A percentile compares a stretch with the other conserved stretches of the same genome.
phyloP scores from a whole-genome alignment of 805 yeast genomes.

The Nakazawaea molendinolei region DNA sequence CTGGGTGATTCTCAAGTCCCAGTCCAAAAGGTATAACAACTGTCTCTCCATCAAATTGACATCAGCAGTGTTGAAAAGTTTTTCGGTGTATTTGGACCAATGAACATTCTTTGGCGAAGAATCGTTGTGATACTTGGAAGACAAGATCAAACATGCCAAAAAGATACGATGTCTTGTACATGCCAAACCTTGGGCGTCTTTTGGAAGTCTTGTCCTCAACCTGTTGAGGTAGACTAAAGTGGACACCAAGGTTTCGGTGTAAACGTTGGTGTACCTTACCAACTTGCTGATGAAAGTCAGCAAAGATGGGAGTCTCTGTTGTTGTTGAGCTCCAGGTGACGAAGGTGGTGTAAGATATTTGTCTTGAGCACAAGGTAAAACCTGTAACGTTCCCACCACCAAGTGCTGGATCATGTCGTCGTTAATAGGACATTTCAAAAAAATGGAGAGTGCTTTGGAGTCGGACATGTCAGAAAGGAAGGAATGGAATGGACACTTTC shows the following conservation, averaged over 20 bases:
- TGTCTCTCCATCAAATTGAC: constrained; percentile 80
- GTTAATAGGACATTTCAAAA: constrained; percentile 60
- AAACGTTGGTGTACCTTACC: constrained; percentile 72
- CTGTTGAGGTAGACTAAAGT: constrained; percentile 63
- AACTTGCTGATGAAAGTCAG: constrained; percentile 68
- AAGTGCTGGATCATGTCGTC: constrained; percentile 69
- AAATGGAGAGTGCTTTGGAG: constrained; percentile 49
- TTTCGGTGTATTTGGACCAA: constrained; percentile 78
- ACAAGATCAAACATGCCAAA: constrained; percentile 64
- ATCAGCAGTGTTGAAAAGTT: constrained; percentile 59
- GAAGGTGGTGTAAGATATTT: constrained; percentile 19
- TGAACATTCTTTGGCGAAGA: constrained; percentile 71
- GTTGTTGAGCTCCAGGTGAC: constrained; percentile 13
- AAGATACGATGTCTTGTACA: constrained; percentile 77
- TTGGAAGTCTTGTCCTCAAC: constrained; percentile 54
- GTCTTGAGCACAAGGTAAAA: constrained; percentile 49
- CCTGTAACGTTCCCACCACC: constrained; percentile 60
- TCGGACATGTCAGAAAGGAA: constrained; percentile 30
- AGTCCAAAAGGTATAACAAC: constrained; percentile 56
- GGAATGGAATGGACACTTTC: neutral
- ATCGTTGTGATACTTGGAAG: constrained; percentile 73
- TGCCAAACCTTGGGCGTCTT: constrained; percentile 69
- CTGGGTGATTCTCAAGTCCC: constrained; percentile 53
- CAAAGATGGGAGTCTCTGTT: constrained; percentile 54
- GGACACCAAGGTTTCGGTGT: constrained; percentile 71